These are phyloP conservation scores for Lentinula novae-zelandiae DNA, from an alignment of 1,284 basidiomycete genomes.

Conservation along the genomic window DNA sequence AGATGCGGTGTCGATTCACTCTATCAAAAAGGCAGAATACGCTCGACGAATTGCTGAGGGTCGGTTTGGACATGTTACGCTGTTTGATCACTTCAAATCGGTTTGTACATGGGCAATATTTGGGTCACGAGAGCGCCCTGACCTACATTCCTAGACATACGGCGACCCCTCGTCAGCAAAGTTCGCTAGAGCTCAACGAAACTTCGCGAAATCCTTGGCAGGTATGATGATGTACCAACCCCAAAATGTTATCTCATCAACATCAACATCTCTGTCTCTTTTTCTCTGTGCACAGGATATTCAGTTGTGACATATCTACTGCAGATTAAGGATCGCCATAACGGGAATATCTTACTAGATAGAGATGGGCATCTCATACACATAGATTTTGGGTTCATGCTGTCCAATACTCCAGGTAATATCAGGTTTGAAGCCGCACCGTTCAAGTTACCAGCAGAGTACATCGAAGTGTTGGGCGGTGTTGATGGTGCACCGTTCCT, in stretches of 20 bases:
- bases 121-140: neutral
- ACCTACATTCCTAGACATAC: conserved; percentile 61
- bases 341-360: conserved; percentile 97
- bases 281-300: conserved; percentile 59
- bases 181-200: conserved; percentile 82
- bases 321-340: conserved; percentile 98
- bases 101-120: conserved; percentile 38
- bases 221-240: conserved; percentile 38
- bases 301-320: conserved; percentile 93
- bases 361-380: conserved; percentile 92
- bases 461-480: conserved; percentile 95
- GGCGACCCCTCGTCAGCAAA: conserved; percentile 86
- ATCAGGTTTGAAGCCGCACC: conserved; percentile 99
- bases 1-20: conserved; percentile 97
- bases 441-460: conserved; percentile 94
- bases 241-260: neutral
- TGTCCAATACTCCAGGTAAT: conserved; percentile 95
- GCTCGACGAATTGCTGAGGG: conserved; percentile 81
- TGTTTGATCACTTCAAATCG: conserved; percentile 87
- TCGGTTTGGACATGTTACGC: conserved; percentile 77
- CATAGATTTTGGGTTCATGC: conserved; percentile 99
- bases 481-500: conserved; percentile 72
- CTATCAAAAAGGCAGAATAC: conserved; percentile 99
- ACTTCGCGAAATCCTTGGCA: conserved; percentile 93
- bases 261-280: neutral